A percentile compares a stretch with the other conserved stretches of the same genome.
Conservation (phyloP, 805 yeast species). For the Candida glaebosa region DNA sequence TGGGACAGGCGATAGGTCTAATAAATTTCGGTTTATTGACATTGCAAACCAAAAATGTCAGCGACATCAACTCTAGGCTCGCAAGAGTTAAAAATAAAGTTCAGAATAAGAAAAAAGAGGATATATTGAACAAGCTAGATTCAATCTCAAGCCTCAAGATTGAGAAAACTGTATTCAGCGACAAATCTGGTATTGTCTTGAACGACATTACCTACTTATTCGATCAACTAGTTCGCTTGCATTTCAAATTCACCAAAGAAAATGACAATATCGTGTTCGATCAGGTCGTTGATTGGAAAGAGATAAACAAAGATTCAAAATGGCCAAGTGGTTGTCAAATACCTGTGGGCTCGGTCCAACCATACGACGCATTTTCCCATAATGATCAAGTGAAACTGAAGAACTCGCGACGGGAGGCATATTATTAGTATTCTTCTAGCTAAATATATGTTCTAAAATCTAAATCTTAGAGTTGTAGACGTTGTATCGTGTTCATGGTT, state of each 20-base stretch:
- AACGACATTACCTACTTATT: conserved; percentile 37
- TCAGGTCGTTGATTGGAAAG: conserved; percentile 31
- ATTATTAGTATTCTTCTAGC: too few relatives aligned
- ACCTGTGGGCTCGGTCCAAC: conserved; percentile 26
- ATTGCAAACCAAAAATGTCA: conserved; percentile 31
- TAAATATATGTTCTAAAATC: too few relatives aligned
- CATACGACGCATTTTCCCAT: conserved; percentile 19
- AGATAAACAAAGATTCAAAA: conserved; percentile 33
- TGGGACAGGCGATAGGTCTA: conserved; percentile 48
- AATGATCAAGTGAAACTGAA: not conserved
- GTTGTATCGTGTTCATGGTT: too few relatives aligned
- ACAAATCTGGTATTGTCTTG: conserved; percentile 30
- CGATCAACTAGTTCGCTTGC: conserved; percentile 37
- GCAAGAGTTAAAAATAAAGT: conserved; percentile 23
- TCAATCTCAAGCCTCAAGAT: conserved; percentile 33
- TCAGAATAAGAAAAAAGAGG: conserved; percentile 28
- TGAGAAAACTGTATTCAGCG: conserved; percentile 32
- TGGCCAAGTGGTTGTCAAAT: conserved; percentile 42
- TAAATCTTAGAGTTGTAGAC: too few relatives aligned
- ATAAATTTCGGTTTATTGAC: conserved; percentile 33
- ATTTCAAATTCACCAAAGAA: conserved; percentile 41
- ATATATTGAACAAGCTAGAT: conserved; percentile 25
- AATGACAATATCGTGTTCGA: conserved; percentile 40
- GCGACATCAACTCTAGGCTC: conserved; percentile 12
- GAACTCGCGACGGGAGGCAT: not conserved